Evolutionary conservation across 495 filamentous ascomycete species (phyloP).

Genomic region (Xylaria telfairii): DNA sequence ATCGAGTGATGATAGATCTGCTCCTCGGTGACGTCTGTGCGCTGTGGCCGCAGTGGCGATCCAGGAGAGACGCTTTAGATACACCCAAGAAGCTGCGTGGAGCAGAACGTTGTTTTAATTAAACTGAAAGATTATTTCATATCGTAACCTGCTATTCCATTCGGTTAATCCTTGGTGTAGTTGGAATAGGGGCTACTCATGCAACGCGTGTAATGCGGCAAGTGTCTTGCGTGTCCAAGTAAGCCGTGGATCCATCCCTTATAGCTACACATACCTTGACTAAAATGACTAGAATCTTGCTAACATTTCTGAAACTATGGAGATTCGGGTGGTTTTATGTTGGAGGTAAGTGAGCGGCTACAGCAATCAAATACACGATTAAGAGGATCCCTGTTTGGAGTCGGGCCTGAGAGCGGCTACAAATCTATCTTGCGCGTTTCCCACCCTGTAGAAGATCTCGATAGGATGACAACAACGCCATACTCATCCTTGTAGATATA

Average conservation of each 20-base stretch:
- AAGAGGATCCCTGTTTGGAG: not conserved
- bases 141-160: not conserved
- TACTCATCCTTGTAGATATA: not conserved
- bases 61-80: not conserved
- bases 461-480: not conserved
- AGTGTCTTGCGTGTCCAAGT: not conserved
- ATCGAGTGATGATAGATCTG: not conserved
- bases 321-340: not conserved
- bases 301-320: not conserved
- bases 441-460: not conserved
- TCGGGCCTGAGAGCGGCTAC: not conserved
- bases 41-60: not conserved
- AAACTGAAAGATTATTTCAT: not conserved
- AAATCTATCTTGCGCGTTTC: not conserved
- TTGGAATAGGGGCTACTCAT: not conserved
- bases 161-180: not conserved
- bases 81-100: not conserved
- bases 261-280: not conserved
- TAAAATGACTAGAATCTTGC: not conserved
- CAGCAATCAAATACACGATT: not conserved
- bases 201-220: not conserved
- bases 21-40: not conserved
- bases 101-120: not conserved
- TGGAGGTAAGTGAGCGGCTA: not conserved
- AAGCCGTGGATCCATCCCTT: not conserved